Percentiles rank a stretch among this genome's conserved stretches.
These are phyloP conservation scores for Linaria vulgaris DNA, from an alignment of 257 asterid genomes.

Conservation along the genomic window DNA sequence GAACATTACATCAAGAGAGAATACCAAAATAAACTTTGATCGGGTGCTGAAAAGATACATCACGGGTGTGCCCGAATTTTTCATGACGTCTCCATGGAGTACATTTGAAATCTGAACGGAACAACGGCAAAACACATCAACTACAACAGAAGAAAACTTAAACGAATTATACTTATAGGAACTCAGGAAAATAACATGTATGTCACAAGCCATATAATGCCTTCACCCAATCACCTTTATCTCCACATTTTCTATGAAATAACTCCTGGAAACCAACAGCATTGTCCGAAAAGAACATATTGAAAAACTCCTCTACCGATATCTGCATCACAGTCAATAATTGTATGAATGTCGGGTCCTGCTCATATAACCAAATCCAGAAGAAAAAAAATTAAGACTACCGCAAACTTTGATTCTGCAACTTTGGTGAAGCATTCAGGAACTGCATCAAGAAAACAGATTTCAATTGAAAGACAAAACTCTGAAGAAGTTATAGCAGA, in stretches of 20 bases:
- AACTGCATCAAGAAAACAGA: constrained; percentile 52
- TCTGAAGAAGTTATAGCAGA: constrained; percentile 8
- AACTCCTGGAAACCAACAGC: constrained; percentile 61
- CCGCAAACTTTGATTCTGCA: constrained; percentile 87
- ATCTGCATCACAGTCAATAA: constrained; percentile 47
- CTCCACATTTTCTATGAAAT: constrained; percentile 89
- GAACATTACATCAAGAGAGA: constrained; percentile 20
- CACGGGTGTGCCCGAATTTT: constrained; percentile 68
- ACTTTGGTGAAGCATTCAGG: constrained; percentile 72
- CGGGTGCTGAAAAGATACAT: constrained; percentile 91
- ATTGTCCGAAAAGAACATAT: constrained; percentile 70
- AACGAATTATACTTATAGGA: constrained; percentile 7
- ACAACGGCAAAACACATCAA: constrained; percentile 25
- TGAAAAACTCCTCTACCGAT: constrained; percentile 69
- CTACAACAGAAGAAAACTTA: constrained; percentile 19
- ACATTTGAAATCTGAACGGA: constrained; percentile 67
- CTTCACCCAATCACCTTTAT: constrained; percentile 66
- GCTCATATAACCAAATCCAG: constrained; percentile 7
- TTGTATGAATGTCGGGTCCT: constrained; percentile 21
- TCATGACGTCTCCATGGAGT: constrained; percentile 71
- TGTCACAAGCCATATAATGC: constrained; percentile 27
- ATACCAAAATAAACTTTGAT: constrained; percentile 92
- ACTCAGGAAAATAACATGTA: constrained; percentile 11
- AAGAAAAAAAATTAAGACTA: constrained; percentile 30
- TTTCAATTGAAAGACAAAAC: constrained; percentile 18